Evolutionary conservation across 805 yeast genomes (phyloP).

Genomic region (Candida anglica): DNA sequence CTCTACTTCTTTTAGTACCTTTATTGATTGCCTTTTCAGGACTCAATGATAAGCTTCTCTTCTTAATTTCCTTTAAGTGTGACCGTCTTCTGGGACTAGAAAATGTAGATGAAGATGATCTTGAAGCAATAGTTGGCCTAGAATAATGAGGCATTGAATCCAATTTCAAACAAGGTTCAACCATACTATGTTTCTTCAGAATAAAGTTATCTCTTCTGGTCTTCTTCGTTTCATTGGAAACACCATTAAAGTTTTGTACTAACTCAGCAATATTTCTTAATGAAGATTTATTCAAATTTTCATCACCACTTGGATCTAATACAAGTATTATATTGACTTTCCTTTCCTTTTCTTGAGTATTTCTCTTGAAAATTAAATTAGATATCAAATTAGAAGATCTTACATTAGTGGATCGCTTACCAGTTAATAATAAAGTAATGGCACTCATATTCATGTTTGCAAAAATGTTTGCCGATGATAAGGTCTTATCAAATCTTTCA

Average conservation of each 20-base stretch:
- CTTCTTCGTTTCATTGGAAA: no score
- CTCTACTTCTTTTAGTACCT: no score
- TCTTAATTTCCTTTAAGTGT: neutral
- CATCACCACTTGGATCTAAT: slow-evolving; percentile 23
- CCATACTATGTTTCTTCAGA: no score
- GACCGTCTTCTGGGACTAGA: neutral
- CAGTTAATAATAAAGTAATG: slow-evolving; percentile 20
- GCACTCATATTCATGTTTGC: slow-evolving; percentile 25
- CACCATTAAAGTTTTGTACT: no score
- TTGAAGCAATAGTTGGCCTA: slow-evolving; percentile 26
- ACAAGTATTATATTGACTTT: slow-evolving; percentile 20
- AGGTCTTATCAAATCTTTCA: slow-evolving; percentile 17
- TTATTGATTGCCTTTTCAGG: no score
- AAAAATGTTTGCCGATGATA: slow-evolving; percentile 14
- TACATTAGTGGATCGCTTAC: neutral
- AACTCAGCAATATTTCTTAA: slow-evolving; percentile 21
- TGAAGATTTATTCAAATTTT: slow-evolving; percentile 19
- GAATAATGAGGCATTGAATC: slow-evolving; percentile 35
- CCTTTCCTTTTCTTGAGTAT: slow-evolving; percentile 2
- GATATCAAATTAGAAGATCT: slow-evolving; percentile 21
- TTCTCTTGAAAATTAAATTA: slow-evolving; percentile 20
- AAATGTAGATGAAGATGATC: slow-evolving; percentile 2
- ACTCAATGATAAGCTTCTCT: no score
- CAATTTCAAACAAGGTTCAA: slow-evolving; percentile 4
- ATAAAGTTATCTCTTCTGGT: no score